A percentile compares a stretch with the other conserved stretches of the same genome.
Evolutionary conservation across 2,329 filamentous ascomycete genomes (phyloP).

Genomic region (Alternaria metachromatica): DNA sequence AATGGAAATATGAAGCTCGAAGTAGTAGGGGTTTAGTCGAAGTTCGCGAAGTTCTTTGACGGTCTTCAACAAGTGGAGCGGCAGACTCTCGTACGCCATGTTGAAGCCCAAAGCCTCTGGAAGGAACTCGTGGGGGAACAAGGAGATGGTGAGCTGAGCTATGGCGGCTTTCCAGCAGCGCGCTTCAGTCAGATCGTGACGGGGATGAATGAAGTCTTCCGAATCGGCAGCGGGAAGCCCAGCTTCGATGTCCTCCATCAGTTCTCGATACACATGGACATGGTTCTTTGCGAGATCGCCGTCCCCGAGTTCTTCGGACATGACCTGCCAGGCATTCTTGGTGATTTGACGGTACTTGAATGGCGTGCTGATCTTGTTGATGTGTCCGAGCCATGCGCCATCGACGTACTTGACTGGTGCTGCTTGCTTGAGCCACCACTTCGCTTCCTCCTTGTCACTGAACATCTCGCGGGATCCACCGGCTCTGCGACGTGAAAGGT

Average conservation of each 20-base stretch:
- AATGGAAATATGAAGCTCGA: constrained; percentile 59
- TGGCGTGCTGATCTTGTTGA: constrained; percentile 55
- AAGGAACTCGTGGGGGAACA: constrained; percentile 58
- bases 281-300: constrained; percentile 58
- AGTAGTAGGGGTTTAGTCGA: constrained; percentile 55
- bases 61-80: constrained; percentile 50
- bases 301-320: constrained; percentile 60
- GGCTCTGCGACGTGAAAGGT: constrained; percentile 42
- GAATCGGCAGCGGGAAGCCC: constrained; percentile 42
- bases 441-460: constrained; percentile 44
- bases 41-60: constrained; percentile 55
- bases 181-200: constrained; percentile 33
- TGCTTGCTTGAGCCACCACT: constrained; percentile 50
- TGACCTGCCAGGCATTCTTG: constrained; percentile 56
- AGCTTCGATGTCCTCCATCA: constrained; percentile 42
- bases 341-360: constrained; percentile 49
- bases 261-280: constrained; percentile 45
- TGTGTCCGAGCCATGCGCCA: constrained; percentile 57
- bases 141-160: constrained; percentile 55
- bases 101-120: constrained; percentile 61
- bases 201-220: constrained; percentile 38
- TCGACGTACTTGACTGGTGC: constrained; percentile 58
- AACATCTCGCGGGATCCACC: constrained; percentile 49
- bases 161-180: constrained; percentile 54
- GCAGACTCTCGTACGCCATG: constrained; percentile 56